Evolutionary conservation across 2,329 filamentous ascomycete species (phyloP), one percentile per base, ranked within the genome.

Genomic region (Calonectria hawksworthii): DNA sequence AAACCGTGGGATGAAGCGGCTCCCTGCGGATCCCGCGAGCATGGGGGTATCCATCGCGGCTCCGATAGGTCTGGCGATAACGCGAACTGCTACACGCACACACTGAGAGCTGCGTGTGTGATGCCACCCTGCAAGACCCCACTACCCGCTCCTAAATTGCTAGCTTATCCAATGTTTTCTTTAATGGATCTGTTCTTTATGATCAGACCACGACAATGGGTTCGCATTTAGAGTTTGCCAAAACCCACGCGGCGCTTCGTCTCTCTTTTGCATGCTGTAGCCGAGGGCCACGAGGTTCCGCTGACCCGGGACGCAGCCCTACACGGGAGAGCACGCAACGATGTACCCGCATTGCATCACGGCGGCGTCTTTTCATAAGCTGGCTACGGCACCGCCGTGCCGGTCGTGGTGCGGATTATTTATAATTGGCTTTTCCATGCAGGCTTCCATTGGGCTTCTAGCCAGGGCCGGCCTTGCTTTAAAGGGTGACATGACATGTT

Each of bases 261-360:
- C n/a, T 23, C 6, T n/a, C 21, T 23, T 47, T 47, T n/a, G 61
- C 61, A 21, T 47, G 38, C 23, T 16, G 18, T 50, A 50, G 21
- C 61, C 61, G 61, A 65, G 61, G 61, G 41, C 38, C 36, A 36
- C 38, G 50, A 23, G 34, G 52, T 50, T 72, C 63, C 70, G 54
- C 44, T 47, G 68, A 64, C 30, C 65, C 65, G 44, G 50, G 30
- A 56, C 30, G 14, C 36, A 50, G 51, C 52, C 32, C n/a, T 47
- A 54, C 18, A 64, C 30, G 59, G 21, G 44, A 23, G 61, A 59
- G 70, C 70, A 72, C 70, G 70, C 56, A 56, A 72, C 61, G 8
- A 18, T 18, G 52, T 68, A 61, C 54, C 70, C 63, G 54, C 70
- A 72, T 72, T 67, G 70, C 70, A 72, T 51, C 70, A 72, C 41